Evolutionary conservation across 2,329 filamentous ascomycete species (phyloP).

Genomic region (Taxawa tesnikishii): DNA sequence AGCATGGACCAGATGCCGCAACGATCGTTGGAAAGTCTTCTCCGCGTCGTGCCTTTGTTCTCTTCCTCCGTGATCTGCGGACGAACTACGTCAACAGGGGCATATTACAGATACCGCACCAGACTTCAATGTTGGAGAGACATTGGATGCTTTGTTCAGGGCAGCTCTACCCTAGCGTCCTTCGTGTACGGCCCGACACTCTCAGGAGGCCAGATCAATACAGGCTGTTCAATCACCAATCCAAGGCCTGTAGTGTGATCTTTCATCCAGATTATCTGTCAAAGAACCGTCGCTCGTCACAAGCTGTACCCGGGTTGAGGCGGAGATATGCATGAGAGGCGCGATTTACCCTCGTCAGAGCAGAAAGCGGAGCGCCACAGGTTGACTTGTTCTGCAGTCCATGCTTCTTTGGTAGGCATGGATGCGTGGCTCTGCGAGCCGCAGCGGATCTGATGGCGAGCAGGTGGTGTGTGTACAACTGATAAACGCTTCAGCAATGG

Average conservation of each 20-base stretch:
- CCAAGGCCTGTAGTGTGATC: background rate
- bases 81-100: constrained; percentile 8
- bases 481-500: too few relatives aligned
- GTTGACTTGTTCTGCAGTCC: too few relatives aligned
- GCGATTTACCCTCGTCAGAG: too few relatives aligned
- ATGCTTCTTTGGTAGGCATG: too few relatives aligned
- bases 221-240: background rate
- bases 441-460: too few relatives aligned
- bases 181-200: background rate
- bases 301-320: background rate
- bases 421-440: too few relatives aligned
- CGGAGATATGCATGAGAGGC: background rate
- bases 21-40: background rate
- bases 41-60: background rate
- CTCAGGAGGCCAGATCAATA: too few relatives aligned
- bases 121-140: background rate
- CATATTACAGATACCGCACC: background rate
- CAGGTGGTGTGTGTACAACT: too few relatives aligned
- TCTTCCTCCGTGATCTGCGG: background rate
- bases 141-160: background rate
- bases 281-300: background rate
- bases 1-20: too few relatives aligned
- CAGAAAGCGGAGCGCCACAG: too few relatives aligned
- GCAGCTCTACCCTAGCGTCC: too few relatives aligned
- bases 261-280: background rate